Conservation (phyloP, 2,329 filamentous ascomycete genomes). For the Bipolaris bicolor region DNA sequence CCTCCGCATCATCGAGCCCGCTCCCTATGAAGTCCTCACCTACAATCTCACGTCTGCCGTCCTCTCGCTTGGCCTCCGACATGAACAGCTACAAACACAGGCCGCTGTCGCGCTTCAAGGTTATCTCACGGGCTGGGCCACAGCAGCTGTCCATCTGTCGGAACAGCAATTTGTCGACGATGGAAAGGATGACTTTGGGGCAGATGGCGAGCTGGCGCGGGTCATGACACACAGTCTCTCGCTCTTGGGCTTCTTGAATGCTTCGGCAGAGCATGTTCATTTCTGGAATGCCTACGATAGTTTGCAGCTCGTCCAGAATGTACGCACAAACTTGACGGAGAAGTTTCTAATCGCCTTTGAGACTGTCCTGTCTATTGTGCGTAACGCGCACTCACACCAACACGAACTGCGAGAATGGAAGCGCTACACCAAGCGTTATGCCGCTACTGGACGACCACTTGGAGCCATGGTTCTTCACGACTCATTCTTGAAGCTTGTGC, state of each 20-base stretch:
- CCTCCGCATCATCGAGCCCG: conserved; percentile 81
- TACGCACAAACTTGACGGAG: conserved; percentile 79
- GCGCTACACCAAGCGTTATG: conserved; percentile 81
- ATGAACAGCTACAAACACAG: conserved; percentile 69
- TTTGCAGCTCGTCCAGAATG: conserved; percentile 71
- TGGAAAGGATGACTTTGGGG: conserved; percentile 56
- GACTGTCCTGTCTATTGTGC: conserved; percentile 86
- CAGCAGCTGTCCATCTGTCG: conserved; percentile 63
- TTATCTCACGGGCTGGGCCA: conserved; percentile 74
- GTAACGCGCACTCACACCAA: conserved; percentile 74
- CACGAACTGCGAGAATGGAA: conserved; percentile 82
- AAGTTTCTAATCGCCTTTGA: conserved; percentile 85
- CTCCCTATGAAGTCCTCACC: conserved; percentile 84
- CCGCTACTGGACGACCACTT: conserved; percentile 76
- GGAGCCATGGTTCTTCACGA: conserved; percentile 91
- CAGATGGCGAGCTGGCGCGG: conserved; percentile 63
- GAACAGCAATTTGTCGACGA: conserved; percentile 62
- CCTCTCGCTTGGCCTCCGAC: conserved; percentile 77
- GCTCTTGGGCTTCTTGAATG: conserved; percentile 87
- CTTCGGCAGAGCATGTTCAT: conserved; percentile 74
- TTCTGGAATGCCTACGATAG: conserved; percentile 83
- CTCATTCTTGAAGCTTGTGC: conserved; percentile 84
- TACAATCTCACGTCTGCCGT: conserved; percentile 80
- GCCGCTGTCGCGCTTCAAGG: conserved; percentile 71
- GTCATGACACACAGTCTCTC: conserved; percentile 81